phyloP scores from a whole-genome alignment of 2,329 filamentous ascomycete species.

The Scedosporium aurantiacum region DNA sequence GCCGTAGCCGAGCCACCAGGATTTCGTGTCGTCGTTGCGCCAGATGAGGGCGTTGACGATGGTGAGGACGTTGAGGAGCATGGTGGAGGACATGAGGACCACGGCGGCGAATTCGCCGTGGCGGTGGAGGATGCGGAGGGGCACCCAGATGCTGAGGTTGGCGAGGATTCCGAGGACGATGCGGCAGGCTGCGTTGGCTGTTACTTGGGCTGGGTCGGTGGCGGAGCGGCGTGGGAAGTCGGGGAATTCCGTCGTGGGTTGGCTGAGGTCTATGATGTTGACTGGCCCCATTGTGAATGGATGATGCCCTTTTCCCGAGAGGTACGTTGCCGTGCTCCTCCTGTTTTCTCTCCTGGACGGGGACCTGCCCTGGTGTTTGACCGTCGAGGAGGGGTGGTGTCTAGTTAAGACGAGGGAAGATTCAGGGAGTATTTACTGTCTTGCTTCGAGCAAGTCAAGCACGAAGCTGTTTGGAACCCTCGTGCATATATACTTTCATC shows the following conservation, averaged over 20 bases:
- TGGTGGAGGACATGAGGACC: conserved; percentile 34
- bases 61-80: conserved; percentile 35
- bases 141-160: conserved; percentile 36
- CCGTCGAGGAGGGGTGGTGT: too few relatives aligned
- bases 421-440: too few relatives aligned
- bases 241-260: neutral
- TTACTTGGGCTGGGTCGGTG: conserved; percentile 18
- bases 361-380: neutral
- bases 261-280: conserved; percentile 8
- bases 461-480: too few relatives aligned
- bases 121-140: conserved; percentile 36
- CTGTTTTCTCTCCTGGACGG: neutral
- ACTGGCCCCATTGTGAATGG: conserved; percentile 8
- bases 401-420: too few relatives aligned
- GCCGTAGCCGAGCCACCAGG: conserved; percentile 41
- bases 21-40: conserved; percentile 35
- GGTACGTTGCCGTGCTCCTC: neutral
- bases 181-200: conserved; percentile 37
- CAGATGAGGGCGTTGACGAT: conserved; percentile 42
- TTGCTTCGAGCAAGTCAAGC: too few relatives aligned
- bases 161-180: conserved; percentile 34
- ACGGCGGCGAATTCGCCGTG: conserved; percentile 44
- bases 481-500: too few relatives aligned
- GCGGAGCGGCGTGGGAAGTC: conserved; percentile 10
- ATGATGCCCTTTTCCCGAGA: neutral